Percentiles rank a stretch among this genome's conserved stretches.
Conservation (phyloP, 257 asterid species). For the Anisodus acutangulus region DNA sequence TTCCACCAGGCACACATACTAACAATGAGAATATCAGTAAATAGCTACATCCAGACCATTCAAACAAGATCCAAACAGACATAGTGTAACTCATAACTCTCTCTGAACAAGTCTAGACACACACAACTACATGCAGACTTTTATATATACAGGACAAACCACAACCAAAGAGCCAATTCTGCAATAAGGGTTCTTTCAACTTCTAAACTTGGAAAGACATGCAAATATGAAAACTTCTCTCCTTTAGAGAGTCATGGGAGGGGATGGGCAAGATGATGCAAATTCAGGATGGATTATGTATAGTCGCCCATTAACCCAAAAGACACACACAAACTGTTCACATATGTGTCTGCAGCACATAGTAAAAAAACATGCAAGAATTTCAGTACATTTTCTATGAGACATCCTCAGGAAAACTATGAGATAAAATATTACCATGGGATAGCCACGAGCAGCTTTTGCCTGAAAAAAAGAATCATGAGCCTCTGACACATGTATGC, state of each 20-base stretch:
- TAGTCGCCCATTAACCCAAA: not conserved
- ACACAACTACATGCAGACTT: not conserved
- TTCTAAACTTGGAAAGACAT: conserved; percentile 21
- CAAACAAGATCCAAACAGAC: not conserved
- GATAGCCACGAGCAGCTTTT: conserved; percentile 84
- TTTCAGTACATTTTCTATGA: not conserved
- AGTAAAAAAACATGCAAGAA: not conserved
- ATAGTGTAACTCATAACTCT: not conserved
- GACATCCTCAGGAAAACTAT: conserved; percentile 11
- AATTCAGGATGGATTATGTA: conserved; percentile 16
- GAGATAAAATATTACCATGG: conserved; percentile 61
- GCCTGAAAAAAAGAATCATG: conserved; percentile 98
- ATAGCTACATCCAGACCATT: conserved; percentile 16
- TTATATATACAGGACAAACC: not conserved
- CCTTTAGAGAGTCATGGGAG: not conserved
- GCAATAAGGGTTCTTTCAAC: not conserved
- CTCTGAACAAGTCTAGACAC: not conserved
- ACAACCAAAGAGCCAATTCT: not conserved
- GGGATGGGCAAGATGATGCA: not conserved
- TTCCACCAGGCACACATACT: conserved; percentile 98
- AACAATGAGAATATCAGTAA: conserved; percentile 14
- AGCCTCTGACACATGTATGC: conserved; percentile 90
- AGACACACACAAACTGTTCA: not conserved
- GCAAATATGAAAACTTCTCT: not conserved
- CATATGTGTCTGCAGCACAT: not conserved